A percentile compares a stretch with the other conserved stretches of the same genome.
Evolutionary conservation across 805 yeast genomes (phyloP).

Genomic region (Teunomyces barrocoloradensis): DNA sequence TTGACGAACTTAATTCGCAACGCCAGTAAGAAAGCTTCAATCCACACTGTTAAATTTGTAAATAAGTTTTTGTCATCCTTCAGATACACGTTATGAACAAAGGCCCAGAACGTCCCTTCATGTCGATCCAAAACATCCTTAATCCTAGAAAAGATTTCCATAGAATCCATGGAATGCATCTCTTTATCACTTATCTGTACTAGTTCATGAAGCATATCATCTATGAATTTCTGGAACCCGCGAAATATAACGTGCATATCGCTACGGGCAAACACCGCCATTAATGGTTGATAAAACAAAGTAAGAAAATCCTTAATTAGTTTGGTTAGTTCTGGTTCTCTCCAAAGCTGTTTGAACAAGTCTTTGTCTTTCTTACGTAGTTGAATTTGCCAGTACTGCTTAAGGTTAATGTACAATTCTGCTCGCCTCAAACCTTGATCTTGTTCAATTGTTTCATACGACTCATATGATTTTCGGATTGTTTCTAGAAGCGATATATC

Average conservation of each 20-base stretch:
- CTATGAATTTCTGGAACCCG: constrained; percentile 36
- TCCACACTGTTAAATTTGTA: constrained; percentile 71
- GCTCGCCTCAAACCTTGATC: constrained; percentile 11
- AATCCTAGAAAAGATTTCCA: constrained; percentile 66
- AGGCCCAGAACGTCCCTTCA: constrained; percentile 67
- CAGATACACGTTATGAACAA: constrained; percentile 78
- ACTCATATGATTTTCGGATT: constrained; percentile 16
- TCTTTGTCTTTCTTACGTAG: constrained; percentile 75
- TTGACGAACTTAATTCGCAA: constrained; percentile 58
- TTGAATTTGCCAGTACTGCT: constrained; percentile 60
- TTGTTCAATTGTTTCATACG: constrained; percentile 17
- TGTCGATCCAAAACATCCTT: constrained; percentile 67
- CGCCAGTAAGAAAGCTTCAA: constrained; percentile 60
- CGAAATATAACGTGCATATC: constrained; percentile 38
- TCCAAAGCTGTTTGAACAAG: constrained; percentile 74
- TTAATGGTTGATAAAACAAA: constrained; percentile 41
- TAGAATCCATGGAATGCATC: constrained; percentile 44
- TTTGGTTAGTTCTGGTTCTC: constrained; percentile 76
- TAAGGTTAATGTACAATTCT: constrained; percentile 50
- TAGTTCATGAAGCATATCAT: constrained; percentile 65
- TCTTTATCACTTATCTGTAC: constrained; percentile 55
- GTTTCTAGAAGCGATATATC: constrained; percentile 3
- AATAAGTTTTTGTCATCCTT: constrained; percentile 73
- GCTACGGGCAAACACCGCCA: constrained; percentile 34
- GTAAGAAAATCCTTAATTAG: constrained; percentile 68